Percentiles rank a stretch among this genome's conserved stretches.
Evolutionary conservation across 768 basidiomycete species (phyloP).

Genomic region (Boletellus sp.): DNA sequence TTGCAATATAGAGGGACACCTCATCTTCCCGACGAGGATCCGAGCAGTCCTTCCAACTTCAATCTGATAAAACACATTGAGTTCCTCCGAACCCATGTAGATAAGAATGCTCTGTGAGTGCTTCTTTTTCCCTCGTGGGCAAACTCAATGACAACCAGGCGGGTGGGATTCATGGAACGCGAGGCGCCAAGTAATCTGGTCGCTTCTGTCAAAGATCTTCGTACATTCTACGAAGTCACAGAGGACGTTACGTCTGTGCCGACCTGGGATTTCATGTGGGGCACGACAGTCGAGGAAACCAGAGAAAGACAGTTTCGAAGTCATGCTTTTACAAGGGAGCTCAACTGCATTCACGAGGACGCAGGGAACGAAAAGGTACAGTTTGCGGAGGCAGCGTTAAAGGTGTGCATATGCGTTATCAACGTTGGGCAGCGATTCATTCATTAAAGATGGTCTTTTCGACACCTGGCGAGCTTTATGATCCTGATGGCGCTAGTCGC

Average conservation of each 20-base stretch:
- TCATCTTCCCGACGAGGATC: slow-evolving; percentile 68
- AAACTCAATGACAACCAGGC: slow-evolving; percentile 37
- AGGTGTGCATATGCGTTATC: slow-evolving; percentile 41
- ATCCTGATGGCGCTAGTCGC: slow-evolving; percentile 51
- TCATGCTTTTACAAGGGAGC: slow-evolving; percentile 48
- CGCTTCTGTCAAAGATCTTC: slow-evolving; percentile 41
- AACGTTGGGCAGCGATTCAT: neutral
- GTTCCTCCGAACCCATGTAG: slow-evolving; percentile 75
- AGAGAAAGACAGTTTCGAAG: slow-evolving; percentile 66
- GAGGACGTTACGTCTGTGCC: slow-evolving; percentile 43
- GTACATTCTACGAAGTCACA: slow-evolving; percentile 46
- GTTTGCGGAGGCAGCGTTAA: slow-evolving; percentile 66
- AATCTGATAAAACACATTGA: slow-evolving; percentile 77
- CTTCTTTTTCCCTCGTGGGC: neutral
- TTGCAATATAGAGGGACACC: slow-evolving; percentile 61
- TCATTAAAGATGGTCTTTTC: slow-evolving; percentile 68
- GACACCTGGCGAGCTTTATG: slow-evolving; percentile 66
- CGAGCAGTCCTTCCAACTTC: slow-evolving; percentile 65
- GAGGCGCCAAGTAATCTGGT: slow-evolving; percentile 40
- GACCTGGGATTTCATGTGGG: slow-evolving; percentile 75
- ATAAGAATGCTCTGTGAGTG: slow-evolving; percentile 83
- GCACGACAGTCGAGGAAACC: slow-evolving; percentile 63
- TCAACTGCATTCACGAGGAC: slow-evolving; percentile 28
- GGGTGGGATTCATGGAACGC: slow-evolving; percentile 57
- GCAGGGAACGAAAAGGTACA: slow-evolving; percentile 37